These are phyloP conservation scores for Spergularia marina DNA, from an alignment of 148 eudicot genomes.

Conservation along the genomic window DNA sequence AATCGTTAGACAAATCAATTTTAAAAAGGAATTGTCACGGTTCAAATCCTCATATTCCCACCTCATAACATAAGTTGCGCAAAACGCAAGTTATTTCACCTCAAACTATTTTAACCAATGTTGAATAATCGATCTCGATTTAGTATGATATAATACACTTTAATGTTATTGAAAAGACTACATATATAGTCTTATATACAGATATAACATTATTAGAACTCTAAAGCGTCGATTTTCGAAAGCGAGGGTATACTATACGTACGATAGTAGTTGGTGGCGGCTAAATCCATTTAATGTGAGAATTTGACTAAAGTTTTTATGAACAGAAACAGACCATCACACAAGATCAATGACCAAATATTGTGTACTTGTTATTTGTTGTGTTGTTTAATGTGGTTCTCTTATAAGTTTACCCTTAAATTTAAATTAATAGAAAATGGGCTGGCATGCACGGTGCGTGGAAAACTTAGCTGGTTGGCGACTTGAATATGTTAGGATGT, in stretches of 20 bases:
- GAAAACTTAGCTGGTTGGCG: slow-evolving; percentile 8
- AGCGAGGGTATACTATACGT: background rate
- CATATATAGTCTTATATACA: background rate
- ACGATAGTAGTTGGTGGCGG: slow-evolving; percentile 5
- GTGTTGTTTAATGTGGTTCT: slow-evolving; percentile 11
- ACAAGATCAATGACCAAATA: slow-evolving; percentile 17
- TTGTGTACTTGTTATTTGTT: slow-evolving; percentile 8
- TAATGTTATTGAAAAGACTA: background rate
- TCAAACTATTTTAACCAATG: too few species aligned
- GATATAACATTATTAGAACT: background rate
- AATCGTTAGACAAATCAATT: too few species aligned
- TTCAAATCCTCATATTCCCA: too few species aligned
- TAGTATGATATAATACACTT: background rate
- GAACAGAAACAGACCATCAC: background rate
- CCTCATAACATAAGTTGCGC: too few species aligned
- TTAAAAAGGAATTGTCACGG: too few species aligned
- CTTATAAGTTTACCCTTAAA: background rate
- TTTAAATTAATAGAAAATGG: slow-evolving; percentile 10
- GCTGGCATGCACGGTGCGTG: slow-evolving; percentile 22
- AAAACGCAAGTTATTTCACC: too few species aligned
- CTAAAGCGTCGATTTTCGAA: too few species aligned
- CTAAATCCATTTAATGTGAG: background rate
- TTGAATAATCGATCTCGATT: too few species aligned
- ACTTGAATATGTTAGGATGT: background rate
- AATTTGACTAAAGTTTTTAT: background rate